Percentiles rank a stretch among this genome's conserved stretches.
Conservation (phyloP, 495 filamentous ascomycete genomes). For the Penicillium mononematosum region DNA sequence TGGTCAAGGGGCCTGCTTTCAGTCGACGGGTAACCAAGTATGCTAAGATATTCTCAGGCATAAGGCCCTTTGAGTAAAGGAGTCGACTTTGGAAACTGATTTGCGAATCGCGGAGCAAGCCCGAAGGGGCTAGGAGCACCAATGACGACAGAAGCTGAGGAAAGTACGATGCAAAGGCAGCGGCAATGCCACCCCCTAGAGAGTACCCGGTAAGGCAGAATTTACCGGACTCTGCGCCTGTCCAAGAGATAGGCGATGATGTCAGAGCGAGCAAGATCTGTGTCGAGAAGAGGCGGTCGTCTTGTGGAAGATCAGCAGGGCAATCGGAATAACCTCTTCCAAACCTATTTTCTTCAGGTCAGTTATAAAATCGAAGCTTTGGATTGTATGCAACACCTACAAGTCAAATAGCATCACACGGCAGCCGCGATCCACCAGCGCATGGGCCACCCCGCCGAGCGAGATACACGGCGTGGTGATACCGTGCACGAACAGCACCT, state of each 20-base stretch:
- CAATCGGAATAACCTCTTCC: slow-evolving; percentile 76
- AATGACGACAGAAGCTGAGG: slow-evolving; percentile 64
- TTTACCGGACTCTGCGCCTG: slow-evolving; percentile 45
- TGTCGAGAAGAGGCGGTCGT: slow-evolving; percentile 68
- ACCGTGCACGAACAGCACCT: slow-evolving; percentile 81
- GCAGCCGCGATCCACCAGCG: slow-evolving; percentile 70
- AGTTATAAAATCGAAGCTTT: not conserved
- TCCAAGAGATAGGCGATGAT: slow-evolving; percentile 70
- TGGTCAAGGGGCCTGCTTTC: slow-evolving; percentile 40
- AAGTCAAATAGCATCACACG: slow-evolving; percentile 78
- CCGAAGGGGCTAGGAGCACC: slow-evolving; percentile 72
- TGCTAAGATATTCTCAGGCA: slow-evolving; percentile 58
- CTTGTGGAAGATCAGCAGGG: slow-evolving; percentile 65
- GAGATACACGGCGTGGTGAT: slow-evolving; percentile 81
- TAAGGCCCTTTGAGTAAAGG: slow-evolving; percentile 56
- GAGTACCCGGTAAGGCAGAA: slow-evolving; percentile 82
- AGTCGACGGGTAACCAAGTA: slow-evolving; percentile 57
- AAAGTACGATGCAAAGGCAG: slow-evolving; percentile 71
- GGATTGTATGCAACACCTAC: slow-evolving; percentile 25
- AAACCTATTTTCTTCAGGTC: slow-evolving; percentile 48
- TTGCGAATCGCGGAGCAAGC: slow-evolving; percentile 65
- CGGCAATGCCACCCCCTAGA: slow-evolving; percentile 75
- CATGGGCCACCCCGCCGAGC: slow-evolving; percentile 64
- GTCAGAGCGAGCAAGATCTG: slow-evolving; percentile 71
- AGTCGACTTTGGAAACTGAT: slow-evolving; percentile 58